Conservation (phyloP, 768 basidiomycete genomes). For the Termitomyces sp. region DNA sequence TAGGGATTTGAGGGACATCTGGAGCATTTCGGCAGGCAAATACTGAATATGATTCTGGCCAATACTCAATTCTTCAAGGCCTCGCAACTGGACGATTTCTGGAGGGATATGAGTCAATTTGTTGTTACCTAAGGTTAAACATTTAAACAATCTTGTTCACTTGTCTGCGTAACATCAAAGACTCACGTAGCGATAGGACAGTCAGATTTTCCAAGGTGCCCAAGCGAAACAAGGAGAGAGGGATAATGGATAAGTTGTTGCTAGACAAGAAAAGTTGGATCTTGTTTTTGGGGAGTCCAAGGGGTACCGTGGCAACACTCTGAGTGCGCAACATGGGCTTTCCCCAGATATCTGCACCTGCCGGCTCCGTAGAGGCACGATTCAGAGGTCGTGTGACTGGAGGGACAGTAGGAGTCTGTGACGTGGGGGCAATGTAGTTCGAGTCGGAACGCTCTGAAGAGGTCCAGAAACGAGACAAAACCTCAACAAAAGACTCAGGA, state of each 20-base stretch:
- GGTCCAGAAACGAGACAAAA: slow-evolving; percentile 46
- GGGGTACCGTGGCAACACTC: slow-evolving; percentile 28
- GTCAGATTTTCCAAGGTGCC: slow-evolving; percentile 49
- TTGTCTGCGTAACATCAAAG: not conserved
- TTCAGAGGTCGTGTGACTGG: slow-evolving; percentile 24
- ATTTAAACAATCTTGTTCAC: slow-evolving; percentile 17
- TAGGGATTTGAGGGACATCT: slow-evolving; percentile 51
- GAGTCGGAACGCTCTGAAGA: slow-evolving; percentile 35
- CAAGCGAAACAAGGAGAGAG: slow-evolving; percentile 49
- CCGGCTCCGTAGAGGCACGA: slow-evolving; percentile 37
- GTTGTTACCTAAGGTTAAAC: slow-evolving; percentile 50
- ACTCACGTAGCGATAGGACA: slow-evolving; percentile 64
- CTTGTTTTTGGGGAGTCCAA: slow-evolving; percentile 44
- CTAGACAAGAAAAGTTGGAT: slow-evolving; percentile 56
- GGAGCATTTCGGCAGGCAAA: slow-evolving; percentile 65
- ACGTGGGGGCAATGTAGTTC: slow-evolving; percentile 10
- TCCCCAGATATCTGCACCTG: slow-evolving; percentile 15
- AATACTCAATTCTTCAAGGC: slow-evolving; percentile 60
- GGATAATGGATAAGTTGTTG: slow-evolving; percentile 55
- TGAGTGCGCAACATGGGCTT: slow-evolving; percentile 25
- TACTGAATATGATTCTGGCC: slow-evolving; percentile 56
- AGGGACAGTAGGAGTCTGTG: slow-evolving; percentile 1
- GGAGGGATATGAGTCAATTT: slow-evolving; percentile 56
- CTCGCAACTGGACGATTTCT: slow-evolving; percentile 53
- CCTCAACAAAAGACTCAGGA: slow-evolving; percentile 45